Base-by-base conservation (phyloP, 352 stramenopile species). In the Phytophthora sansomeana region DNA sequence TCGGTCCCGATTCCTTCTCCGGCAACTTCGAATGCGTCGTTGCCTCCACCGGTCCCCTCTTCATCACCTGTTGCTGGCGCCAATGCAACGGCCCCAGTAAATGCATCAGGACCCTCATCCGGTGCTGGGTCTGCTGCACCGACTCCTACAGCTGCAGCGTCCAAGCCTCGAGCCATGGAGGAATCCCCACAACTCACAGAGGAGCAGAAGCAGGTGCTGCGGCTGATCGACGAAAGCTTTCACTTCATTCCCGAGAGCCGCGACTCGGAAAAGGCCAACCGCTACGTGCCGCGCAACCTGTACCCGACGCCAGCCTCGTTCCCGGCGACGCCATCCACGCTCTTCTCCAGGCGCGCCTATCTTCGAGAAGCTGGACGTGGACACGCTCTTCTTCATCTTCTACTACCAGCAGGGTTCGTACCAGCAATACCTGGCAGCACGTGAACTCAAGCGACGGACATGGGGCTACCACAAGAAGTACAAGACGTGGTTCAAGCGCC, bases 381-480 rank as follows among this genome's bases (percentile, higher is more conserved):
- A 99, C 85, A 97, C 94, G 48, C 86, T 99, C 8, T 99, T 99
- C 79, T 99, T 99, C 75, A 98, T 99, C 74, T 99, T 99, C 79
- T 99, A 99, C 86, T 99, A 99, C 79, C 91, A 98, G 67, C 97
- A 99, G 80, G 97, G 97, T 50, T 99, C 97, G 13, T 99, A 99
- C 78, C 96, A 99, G 80, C 98, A 99, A 84, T 99, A 99, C 68
- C 80, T 99, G 52, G 98, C 97, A 19, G 98, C 98, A 24, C 85
- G 94, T 5, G 96, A 99, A 75, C 90, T 99, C 51, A 99, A 99
- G 84, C 97, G 97, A 73, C 94, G 98, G 74, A 98, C 91, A 67
- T 99, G 98, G 98, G 87, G 98, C 38, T 99, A 99, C 81, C 97
- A 99, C 86, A 99, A 99, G 72, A 99, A 99, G 92, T 99, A 99